Base-by-base conservation (phyloP, 805 yeast species). In the Hemisphaericaspora nanyangensis region DNA sequence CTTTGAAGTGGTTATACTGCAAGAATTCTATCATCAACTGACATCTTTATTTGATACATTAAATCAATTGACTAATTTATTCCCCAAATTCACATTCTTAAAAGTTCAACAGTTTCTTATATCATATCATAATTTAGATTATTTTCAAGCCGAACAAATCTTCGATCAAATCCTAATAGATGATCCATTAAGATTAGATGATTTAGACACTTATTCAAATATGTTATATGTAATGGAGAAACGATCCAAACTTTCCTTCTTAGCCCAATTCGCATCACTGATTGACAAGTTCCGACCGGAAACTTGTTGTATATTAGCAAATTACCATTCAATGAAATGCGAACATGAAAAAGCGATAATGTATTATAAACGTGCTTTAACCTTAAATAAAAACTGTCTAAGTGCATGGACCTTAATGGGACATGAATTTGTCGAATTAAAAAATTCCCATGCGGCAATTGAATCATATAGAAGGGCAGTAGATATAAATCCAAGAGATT, bases 361-460 rank as follows among this genome's bases (percentile, higher is more conserved):
- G 79, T 89, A 88, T 61, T 93, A 90, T 55, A 83, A 88, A 50
- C 73, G 98, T 39, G 99, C 99, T 0, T 66, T 93, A 28, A 77
- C 86, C 0, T 68, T 93, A 43, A 85, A 89, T 56, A 78, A 84
- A 44, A 79, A 79, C 49, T 87, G 95, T 50, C 67, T 89, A 15
- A 79, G 88, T 46, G 97, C 98, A 0, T 93, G 98, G 98, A 93
- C 98, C 0, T 69, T 93, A 42, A 89, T 93, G 96, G 99, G 99
- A 8, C 99, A 93, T 61, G 99, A 93, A 63, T 93, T 87, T 65
- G 95, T 93, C 12, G 99, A 93, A 58, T 72, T 93, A 51, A 90
- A 91, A 55, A 93, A 93, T 62, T 84, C 96, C 1, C 96, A 93
- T 60, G 98, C 98, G 1, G 99, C 99, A 1, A 93, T 93, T 39